Conservation (phyloP, 257 asterid genomes). For the Primulina tabacum region DNA sequence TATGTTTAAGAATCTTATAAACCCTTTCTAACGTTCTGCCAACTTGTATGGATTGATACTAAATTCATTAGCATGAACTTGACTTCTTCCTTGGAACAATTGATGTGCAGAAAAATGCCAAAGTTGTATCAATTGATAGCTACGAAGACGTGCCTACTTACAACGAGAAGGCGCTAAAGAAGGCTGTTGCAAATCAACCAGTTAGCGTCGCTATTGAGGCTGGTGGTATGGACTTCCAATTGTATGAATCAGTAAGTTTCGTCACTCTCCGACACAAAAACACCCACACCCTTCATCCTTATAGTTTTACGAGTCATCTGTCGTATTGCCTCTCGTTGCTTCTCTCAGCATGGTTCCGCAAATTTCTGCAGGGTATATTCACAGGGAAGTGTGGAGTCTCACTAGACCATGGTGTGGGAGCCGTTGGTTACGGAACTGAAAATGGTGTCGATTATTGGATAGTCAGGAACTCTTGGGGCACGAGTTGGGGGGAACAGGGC, state of each 20-base stretch:
- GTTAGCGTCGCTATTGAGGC: conserved; percentile 69
- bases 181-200: conserved; percentile 56
- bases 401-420: conserved; percentile 54
- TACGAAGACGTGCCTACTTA: conserved; percentile 52
- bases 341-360: not conserved
- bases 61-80: not conserved
- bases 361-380: conserved; percentile 48
- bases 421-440: conserved; percentile 55
- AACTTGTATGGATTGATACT: not conserved
- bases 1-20: no score
- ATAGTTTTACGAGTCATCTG: not conserved
- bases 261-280: not conserved
- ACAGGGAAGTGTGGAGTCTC: conserved; percentile 44
- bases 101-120: conserved; percentile 60
- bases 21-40: not conserved
- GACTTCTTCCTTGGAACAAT: not conserved
- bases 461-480: conserved; percentile 80
- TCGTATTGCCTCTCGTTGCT: no score
- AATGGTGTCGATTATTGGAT: conserved; percentile 64
- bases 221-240: conserved; percentile 69
- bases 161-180: conserved; percentile 47
- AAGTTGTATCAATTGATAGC: conserved; percentile 52
- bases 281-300: not conserved
- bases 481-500: conserved; percentile 71
- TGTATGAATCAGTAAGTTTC: conserved; percentile 46